Evolutionary conservation across 2,329 filamentous ascomycete species (phyloP).

Genomic region (Lasiodiplodia theobromae): DNA sequence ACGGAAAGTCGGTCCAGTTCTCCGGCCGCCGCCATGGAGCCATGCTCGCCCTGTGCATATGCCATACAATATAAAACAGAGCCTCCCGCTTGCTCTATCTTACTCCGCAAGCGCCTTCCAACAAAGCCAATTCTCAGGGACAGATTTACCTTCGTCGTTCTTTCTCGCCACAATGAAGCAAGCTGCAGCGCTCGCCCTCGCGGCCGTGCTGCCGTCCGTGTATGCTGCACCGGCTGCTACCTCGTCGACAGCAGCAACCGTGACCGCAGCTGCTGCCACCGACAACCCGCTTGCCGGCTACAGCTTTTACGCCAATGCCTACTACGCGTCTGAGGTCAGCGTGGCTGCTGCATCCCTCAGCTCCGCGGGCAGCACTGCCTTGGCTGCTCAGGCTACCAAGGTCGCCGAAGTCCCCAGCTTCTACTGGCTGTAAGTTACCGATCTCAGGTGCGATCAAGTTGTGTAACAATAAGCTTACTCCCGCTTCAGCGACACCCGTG

Average conservation of each 20-base stretch:
- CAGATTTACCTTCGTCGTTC: neutral
- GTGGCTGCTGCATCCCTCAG: conserved; percentile 69
- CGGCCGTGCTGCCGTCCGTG: conserved; percentile 18
- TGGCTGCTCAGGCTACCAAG: conserved; percentile 58
- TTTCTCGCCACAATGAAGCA: conserved; percentile 21
- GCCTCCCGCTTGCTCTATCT: neutral
- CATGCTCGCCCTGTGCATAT: neutral
- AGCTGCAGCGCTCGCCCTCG: conserved; percentile 17
- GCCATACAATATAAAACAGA: conserved; percentile 5
- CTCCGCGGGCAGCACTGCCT: conserved; percentile 47
- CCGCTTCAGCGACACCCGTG: conserved; percentile 51
- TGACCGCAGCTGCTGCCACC: conserved; percentile 29
- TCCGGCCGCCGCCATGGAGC: conserved; percentile 15
- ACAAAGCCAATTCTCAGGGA: neutral
- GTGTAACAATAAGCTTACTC: conserved; percentile 11
- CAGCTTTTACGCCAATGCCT: conserved; percentile 60
- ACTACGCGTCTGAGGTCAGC: conserved; percentile 60
- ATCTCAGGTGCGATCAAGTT: conserved; percentile 12
- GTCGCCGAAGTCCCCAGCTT: conserved; percentile 61
- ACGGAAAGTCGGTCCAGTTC: conserved; percentile 22
- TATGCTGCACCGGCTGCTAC: neutral
- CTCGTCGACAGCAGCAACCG: conserved; percentile 2
- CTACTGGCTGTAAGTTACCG: conserved; percentile 54
- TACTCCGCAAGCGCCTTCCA: neutral
- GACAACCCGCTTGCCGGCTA: conserved; percentile 59